Conservation (phyloP, 345 rosid species). For the Populus simonii region DNA sequence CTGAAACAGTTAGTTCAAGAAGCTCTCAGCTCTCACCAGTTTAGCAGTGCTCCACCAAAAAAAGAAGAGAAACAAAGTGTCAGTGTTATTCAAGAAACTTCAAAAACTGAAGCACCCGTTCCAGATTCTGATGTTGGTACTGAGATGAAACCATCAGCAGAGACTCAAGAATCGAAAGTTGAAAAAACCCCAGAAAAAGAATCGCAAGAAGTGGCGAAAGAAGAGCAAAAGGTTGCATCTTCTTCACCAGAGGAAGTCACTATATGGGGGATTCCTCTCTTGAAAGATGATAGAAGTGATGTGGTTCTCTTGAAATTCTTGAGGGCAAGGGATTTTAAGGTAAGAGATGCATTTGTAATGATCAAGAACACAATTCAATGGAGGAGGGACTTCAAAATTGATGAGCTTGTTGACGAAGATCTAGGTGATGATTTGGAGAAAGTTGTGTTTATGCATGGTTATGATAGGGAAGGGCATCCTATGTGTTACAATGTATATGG, state of each 20-base stretch:
- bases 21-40: constrained; percentile 48
- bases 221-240: constrained; percentile 17
- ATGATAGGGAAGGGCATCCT: constrained; percentile 78
- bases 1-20: constrained; percentile 55
- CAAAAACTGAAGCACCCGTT: constrained; percentile 11
- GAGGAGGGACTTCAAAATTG: constrained; percentile 69
- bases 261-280: constrained; percentile 77
- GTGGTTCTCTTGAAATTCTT: constrained; percentile 70
- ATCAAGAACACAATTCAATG: constrained; percentile 66
- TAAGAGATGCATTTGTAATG: constrained; percentile 68
- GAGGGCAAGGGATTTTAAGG: constrained; percentile 82
- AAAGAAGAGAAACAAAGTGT: constrained; percentile 5
- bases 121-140: constrained; percentile 28
- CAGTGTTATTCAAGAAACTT: neutral
- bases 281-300: constrained; percentile 66
- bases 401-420: constrained; percentile 60
- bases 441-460: constrained; percentile 84
- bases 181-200: constrained; percentile 25
- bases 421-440: constrained; percentile 80
- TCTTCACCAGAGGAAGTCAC: constrained; percentile 35
- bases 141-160: constrained; percentile 23
- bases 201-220: constrained; percentile 11
- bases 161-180: constrained; percentile 14
- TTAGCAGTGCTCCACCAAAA: constrained; percentile 36
- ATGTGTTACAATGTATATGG: constrained; percentile 89